These are phyloP conservation scores for Cryptococcus neoformans DNA, from an alignment of 1,284 basidiomycete species.

Conservation along the genomic window DNA sequence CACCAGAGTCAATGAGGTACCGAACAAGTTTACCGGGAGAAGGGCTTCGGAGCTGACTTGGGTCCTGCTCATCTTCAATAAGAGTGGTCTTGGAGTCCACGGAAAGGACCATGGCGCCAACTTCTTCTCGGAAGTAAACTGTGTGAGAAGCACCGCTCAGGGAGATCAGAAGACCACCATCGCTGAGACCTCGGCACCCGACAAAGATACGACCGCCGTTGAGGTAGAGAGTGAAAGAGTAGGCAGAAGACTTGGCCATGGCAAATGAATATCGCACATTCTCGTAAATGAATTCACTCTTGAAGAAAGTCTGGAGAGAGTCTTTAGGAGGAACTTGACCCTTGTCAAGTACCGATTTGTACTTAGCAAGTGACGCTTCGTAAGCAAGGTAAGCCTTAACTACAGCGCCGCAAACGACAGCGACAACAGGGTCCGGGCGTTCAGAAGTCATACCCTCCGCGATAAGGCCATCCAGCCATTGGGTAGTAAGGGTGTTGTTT, in stretches of 20 bases:
- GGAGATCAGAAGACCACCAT: conserved; percentile 89
- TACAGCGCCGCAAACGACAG: conserved; percentile 96
- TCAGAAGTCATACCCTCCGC: conserved; percentile 93
- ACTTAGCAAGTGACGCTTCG: conserved; percentile 86
- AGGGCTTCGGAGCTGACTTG: conserved; percentile 93
- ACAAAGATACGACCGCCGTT: conserved; percentile 92
- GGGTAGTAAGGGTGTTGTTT: conserved; percentile 96
- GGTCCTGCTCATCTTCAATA: conserved; percentile 99
- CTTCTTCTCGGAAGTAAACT: conserved; percentile 98
- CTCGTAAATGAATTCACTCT: conserved; percentile 98
- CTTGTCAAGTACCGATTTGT: conserved; percentile 94
- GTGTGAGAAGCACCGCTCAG: conserved; percentile 95
- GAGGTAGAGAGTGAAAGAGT: conserved; percentile 89
- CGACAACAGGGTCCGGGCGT: conserved; percentile 85
- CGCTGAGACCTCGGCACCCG: conserved; percentile 84
- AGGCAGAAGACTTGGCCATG: conserved; percentile 82
- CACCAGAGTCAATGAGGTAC: conserved; percentile 94
- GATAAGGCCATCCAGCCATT: conserved; percentile 97
- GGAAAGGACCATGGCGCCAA: conserved; percentile 89
- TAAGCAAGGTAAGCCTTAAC: conserved; percentile 90
- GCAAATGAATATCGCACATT: conserved; percentile 95
- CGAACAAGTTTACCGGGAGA: conserved; percentile 96
- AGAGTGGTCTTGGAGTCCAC: conserved; percentile 96
- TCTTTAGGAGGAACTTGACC: conserved; percentile 93
- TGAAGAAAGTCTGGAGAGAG: conserved; percentile 94